Conservation (phyloP, 2,329 filamentous ascomycete genomes). For the Cladophialophora chaetospira region DNA sequence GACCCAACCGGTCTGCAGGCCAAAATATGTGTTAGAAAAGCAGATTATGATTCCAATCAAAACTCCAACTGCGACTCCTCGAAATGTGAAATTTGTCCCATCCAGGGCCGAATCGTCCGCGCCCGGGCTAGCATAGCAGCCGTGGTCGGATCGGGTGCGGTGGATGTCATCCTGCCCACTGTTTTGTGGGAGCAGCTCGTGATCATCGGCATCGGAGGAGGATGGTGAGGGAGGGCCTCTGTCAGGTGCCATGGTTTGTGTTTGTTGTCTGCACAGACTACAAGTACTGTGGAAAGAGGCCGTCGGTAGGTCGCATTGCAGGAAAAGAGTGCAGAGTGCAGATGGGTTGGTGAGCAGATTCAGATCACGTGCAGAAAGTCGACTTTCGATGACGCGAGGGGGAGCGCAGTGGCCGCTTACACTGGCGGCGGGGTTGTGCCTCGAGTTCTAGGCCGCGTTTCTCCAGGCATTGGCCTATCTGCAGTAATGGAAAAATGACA, state of each 20-base stretch:
- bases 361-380: too few relatives aligned
- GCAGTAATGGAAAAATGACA: too few relatives aligned
- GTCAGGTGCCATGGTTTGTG: constrained; percentile 30
- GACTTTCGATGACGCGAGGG: too few relatives aligned
- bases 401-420: too few relatives aligned
- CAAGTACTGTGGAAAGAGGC: too few relatives aligned
- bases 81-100: constrained; percentile 76
- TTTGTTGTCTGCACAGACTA: too few relatives aligned
- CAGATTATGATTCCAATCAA: constrained; percentile 87
- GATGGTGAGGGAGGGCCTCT: constrained; percentile 22
- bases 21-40: constrained; percentile 98
- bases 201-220: constrained; percentile 16
- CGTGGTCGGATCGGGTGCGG: constrained; percentile 27
- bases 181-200: constrained; percentile 14
- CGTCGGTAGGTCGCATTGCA: too few relatives aligned
- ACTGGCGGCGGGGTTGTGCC: too few relatives aligned
- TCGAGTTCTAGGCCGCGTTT: too few relatives aligned
- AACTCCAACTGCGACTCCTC: constrained; percentile 77
- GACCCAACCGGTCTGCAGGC: constrained; percentile 85
- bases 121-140: constrained; percentile 23
- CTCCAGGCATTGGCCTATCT: too few relatives aligned
- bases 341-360: too few relatives aligned
- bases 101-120: constrained; percentile 40
- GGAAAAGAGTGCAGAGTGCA: too few relatives aligned
- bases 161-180: constrained; percentile 11